These are phyloP conservation scores for Boletus holoroseus DNA, from an alignment of 1,284 basidiomycete genomes.

Conservation along the genomic window DNA sequence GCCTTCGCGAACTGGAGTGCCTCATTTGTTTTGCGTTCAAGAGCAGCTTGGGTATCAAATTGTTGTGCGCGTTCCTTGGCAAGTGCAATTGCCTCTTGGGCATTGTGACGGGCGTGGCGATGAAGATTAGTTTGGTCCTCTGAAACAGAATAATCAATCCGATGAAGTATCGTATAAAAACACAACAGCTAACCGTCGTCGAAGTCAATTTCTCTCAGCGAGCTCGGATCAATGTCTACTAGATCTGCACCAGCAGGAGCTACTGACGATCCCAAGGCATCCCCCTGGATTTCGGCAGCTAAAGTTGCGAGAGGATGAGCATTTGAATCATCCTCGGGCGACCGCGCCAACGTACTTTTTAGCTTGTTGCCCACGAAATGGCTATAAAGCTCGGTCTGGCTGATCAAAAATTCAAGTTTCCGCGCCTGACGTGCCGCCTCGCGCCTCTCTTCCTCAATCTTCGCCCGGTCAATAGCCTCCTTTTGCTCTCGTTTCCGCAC, in stretches of 20 bases:
- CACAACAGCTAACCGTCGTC: slow-evolving; percentile 68
- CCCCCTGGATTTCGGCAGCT: slow-evolving; percentile 89
- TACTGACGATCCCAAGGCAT: slow-evolving; percentile 40
- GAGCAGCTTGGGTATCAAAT: slow-evolving; percentile 79
- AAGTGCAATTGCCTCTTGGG: slow-evolving; percentile 82
- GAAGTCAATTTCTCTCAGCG: slow-evolving; percentile 83
- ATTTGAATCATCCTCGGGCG: slow-evolving; percentile 10
- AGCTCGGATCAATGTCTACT: slow-evolving; percentile 45
- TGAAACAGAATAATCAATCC: slow-evolving; percentile 3
- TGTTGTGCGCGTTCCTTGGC: slow-evolving; percentile 78
- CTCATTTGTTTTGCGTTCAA: slow-evolving; percentile 78
- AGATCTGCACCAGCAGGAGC: slow-evolving; percentile 58
- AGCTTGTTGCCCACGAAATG: slow-evolving; percentile 99
- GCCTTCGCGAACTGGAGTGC: slow-evolving; percentile 62
- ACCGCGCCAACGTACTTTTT: slow-evolving; percentile 63
- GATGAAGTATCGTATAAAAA: not conserved
- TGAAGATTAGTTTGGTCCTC: slow-evolving; percentile 91
- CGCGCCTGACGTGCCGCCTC: slow-evolving; percentile 94
- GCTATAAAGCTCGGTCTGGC: slow-evolving; percentile 97
- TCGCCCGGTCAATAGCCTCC: slow-evolving; percentile 84
- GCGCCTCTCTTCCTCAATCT: slow-evolving; percentile 93
- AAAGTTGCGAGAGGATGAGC: slow-evolving; percentile 20
- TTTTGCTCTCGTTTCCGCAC: slow-evolving; percentile 92
- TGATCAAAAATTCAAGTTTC: slow-evolving; percentile 98
- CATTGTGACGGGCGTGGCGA: slow-evolving; percentile 83